A percentile compares a stretch with the other conserved stretches of the same genome.
Conservation (phyloP, 2,329 filamentous ascomycete species). For the Cordyceps tenuipes region DNA sequence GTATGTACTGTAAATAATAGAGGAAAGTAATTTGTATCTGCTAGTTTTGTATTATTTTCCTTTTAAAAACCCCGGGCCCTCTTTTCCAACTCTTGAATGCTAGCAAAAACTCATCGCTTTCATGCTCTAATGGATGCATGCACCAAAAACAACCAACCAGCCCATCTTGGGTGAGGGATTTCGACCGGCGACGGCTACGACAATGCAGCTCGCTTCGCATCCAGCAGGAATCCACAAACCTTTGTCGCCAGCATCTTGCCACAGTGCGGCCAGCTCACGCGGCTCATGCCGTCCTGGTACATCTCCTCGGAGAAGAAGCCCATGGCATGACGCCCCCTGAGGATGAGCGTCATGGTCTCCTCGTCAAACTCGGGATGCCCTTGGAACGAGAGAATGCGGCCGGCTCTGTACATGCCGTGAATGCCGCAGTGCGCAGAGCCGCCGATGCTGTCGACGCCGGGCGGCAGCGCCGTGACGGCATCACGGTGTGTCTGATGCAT, state of each 20-base stretch:
- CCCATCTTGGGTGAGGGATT: background rate
- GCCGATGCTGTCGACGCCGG: slow-evolving; percentile 31
- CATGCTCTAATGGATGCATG: background rate
- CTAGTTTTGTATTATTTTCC: background rate
- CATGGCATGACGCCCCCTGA: slow-evolving; percentile 21
- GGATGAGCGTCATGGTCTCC: slow-evolving; percentile 30
- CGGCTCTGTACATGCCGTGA: slow-evolving; percentile 34
- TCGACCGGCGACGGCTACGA: background rate
- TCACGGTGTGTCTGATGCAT: slow-evolving; percentile 42
- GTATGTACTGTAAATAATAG: background rate
- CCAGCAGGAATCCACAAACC: slow-evolving; percentile 6
- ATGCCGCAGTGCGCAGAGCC: slow-evolving; percentile 32
- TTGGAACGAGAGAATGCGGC: slow-evolving; percentile 33
- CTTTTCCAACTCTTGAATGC: background rate
- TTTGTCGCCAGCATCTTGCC: slow-evolving; percentile 7
- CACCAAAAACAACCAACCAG: background rate
- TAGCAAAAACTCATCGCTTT: slow-evolving; percentile 6
- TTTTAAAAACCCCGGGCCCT: background rate
- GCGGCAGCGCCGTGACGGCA: slow-evolving; percentile 32
- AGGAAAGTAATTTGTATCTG: background rate
- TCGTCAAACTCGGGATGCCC: slow-evolving; percentile 40
- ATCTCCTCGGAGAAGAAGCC: slow-evolving; percentile 20
- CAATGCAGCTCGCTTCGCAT: background rate
- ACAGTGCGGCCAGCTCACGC: slow-evolving; percentile 15
- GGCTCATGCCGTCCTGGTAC: slow-evolving; percentile 20